These are phyloP conservation scores for Claviceps sorghi DNA, from an alignment of 2,329 filamentous ascomycete species.

Conservation along the genomic window DNA sequence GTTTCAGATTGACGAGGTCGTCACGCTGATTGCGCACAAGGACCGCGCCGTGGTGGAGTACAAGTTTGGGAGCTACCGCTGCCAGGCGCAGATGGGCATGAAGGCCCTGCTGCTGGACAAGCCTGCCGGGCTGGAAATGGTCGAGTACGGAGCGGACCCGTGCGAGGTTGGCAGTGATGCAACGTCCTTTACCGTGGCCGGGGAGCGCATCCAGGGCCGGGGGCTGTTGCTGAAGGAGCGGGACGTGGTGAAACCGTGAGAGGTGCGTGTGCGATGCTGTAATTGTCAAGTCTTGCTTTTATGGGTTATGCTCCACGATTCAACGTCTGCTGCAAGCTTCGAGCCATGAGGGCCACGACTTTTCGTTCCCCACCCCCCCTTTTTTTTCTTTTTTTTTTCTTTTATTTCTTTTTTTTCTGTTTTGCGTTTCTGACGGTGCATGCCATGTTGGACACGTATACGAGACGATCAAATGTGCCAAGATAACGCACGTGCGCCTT, in stretches of 20 bases:
- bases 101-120: conserved; percentile 22
- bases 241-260: background rate
- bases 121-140: conserved; percentile 21
- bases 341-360: too few relatives aligned
- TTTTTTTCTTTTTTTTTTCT: too few relatives aligned
- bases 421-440: too few relatives aligned
- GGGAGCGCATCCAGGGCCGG: conserved; percentile 18
- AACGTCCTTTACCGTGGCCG: conserved; percentile 18
- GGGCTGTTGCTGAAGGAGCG: conserved; percentile 8
- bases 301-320: background rate
- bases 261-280: background rate
- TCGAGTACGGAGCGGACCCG: conserved; percentile 24
- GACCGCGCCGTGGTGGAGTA: conserved; percentile 29
- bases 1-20: conserved; percentile 33
- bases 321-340: too few relatives aligned
- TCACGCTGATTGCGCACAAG: conserved; percentile 14
- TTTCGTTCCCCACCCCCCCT: too few relatives aligned
- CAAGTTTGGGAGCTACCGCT: conserved; percentile 39
- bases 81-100: conserved; percentile 37
- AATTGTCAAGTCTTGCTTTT: background rate
- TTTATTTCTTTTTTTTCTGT: too few relatives aligned
- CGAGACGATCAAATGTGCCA: too few relatives aligned
- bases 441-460: too few relatives aligned
- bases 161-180: conserved; percentile 22
- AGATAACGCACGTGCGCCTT: too few relatives aligned